phyloP scores from a whole-genome alignment of 1,139 yeast genomes.

The Hyphopichia buzzinii region DNA sequence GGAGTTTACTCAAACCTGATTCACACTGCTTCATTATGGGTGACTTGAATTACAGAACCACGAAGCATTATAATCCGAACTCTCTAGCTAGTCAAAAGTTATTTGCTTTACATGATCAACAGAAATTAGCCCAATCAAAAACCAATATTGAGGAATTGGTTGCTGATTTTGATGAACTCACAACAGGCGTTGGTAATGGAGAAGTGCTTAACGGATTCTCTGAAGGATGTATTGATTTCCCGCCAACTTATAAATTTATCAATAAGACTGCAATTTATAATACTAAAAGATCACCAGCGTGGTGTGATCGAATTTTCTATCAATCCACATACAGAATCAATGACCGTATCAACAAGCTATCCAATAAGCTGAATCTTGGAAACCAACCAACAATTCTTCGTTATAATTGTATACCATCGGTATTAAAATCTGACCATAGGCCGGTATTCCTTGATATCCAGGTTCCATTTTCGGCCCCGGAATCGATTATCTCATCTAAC shows the following conservation, averaged over 20 bases:
- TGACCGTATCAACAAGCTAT: conserved; percentile 3
- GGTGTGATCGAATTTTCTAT: conserved; percentile 84
- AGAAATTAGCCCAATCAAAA: conserved; percentile 6
- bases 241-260: conserved; percentile 74
- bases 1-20: conserved; percentile 52
- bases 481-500: conserved; percentile 31
- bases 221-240: conserved; percentile 61
- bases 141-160: conserved; percentile 22
- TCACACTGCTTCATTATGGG: conserved; percentile 74
- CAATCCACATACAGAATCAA: conserved; percentile 39
- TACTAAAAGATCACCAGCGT: conserved; percentile 67
- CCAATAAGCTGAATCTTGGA: neutral
- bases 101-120: conserved; percentile 24
- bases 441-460: conserved; percentile 44
- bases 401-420: conserved; percentile 40
- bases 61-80: conserved; percentile 24
- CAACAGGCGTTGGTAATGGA: conserved; percentile 38
- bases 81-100: conserved; percentile 17
- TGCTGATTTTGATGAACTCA: conserved; percentile 58
- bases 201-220: conserved; percentile 58
- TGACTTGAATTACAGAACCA: conserved; percentile 75
- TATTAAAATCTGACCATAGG: conserved; percentile 41
- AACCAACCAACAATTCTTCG: conserved; percentile 25
- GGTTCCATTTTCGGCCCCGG: conserved; percentile 45
- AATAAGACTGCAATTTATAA: conserved; percentile 52